Evolutionary conservation across 164 flowering plant genomes (phyloP).

Genomic region (Annona cherimola): DNA sequence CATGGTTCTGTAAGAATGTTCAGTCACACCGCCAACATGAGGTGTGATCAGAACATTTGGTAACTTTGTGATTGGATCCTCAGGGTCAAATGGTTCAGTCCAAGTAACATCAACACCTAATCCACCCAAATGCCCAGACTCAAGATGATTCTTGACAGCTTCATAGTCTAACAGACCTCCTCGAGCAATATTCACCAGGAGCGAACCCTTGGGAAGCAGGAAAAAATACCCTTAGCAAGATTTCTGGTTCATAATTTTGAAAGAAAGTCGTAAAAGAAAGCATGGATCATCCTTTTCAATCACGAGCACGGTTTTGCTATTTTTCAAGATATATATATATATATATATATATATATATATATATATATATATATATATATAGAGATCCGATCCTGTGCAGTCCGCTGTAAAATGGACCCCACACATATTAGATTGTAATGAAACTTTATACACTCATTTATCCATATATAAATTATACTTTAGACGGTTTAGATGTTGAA

Average conservation of each 20-base stretch:
- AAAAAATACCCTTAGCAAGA: not conserved
- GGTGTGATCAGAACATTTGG: conserved; percentile 81
- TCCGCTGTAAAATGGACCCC: too few species aligned
- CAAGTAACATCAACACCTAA: conserved; percentile 90
- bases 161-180: conserved; percentile 81
- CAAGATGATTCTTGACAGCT: conserved; percentile 46
- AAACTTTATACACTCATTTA: too few species aligned
- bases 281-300: not conserved
- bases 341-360: too few species aligned
- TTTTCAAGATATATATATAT: too few species aligned
- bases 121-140: conserved; percentile 86
- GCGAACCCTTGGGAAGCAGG: conserved; percentile 51
- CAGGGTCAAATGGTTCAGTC: conserved; percentile 93
- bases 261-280: not conserved
- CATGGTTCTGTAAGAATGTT: conserved; percentile 69
- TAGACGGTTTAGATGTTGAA: too few species aligned
- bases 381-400: too few species aligned
- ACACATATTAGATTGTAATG: too few species aligned
- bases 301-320: not conserved
- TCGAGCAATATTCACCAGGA: conserved; percentile 77
- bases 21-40: conserved; percentile 90
- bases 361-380: too few species aligned
- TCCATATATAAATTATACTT: too few species aligned
- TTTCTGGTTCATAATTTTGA: too few species aligned
- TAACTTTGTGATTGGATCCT: conserved; percentile 64